Evolutionary conservation across 2,329 filamentous ascomycete genomes (phyloP), one percentile per base, ranked within the genome.

Genomic region (Xylaria sp.): DNA sequence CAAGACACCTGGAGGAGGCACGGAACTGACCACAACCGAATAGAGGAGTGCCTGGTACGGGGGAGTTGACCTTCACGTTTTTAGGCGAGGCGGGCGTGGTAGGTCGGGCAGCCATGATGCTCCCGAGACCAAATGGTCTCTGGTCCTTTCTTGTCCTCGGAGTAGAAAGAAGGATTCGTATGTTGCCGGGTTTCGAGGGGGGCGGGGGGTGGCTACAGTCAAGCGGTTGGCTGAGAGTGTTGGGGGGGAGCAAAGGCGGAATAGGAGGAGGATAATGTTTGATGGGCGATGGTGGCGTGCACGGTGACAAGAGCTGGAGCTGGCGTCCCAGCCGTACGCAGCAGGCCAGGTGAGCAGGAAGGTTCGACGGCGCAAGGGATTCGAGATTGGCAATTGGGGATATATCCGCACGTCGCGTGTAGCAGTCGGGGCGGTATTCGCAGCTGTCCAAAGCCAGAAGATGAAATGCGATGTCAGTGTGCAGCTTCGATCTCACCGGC

Each of bases 11-110:
- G 17, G 38, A 29, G 37, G 7, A 13, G 33, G 17, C 37, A 25
- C 21, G 51, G n/a, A 46, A 74, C 85, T 71, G 78, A 89, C 87
- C 85, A 75, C 87, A 89, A 61, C 87, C 87, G 69, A 85, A 89
- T 69, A 87, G 77, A 44, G 87, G 86, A 55, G 80, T 81, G 17
- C 87, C 87, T 13, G 84, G 81, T 11, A 81, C 78, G 3, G 86
- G 83, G 9, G 81, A 79, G 71, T 88, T 89, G 74, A 89, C 78
- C 75, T 85, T 86, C 68, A 81, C 79, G 73, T 82, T 83, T 73
- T 85, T 86, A 29, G 73, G 71, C 40, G 73, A 74, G 53, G 73
- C 73, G 52, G 73, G 73, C 3, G 72, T 74, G 6, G 69, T 61
- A 58, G 73, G 73, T 66, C 68, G 66, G 58, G 73, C 69, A 63